Evolutionary conservation across 2,329 filamentous ascomycete species (phyloP).

Genomic region (Albifimbria verrucaria): DNA sequence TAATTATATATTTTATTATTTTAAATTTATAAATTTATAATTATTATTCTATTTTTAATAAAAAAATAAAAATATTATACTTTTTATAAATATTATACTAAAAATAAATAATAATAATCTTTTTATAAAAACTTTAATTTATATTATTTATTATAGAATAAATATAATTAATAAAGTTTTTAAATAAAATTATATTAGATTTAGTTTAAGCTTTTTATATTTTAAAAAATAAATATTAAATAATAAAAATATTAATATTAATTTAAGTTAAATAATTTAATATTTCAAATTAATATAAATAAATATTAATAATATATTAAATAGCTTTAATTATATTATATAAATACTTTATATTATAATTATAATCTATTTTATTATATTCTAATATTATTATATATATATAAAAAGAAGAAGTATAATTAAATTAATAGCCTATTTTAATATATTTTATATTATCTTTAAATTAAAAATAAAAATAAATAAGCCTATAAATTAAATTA

Average conservation of each 20-base stretch:
- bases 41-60: not conserved
- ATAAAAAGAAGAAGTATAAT: not conserved
- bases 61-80: not conserved
- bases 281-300: not conserved
- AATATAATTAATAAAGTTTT: not conserved
- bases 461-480: not conserved
- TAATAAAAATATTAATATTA: not conserved
- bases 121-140: not conserved
- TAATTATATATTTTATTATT: not conserved
- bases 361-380: not conserved
- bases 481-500: not conserved
- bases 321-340: not conserved
- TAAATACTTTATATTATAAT: not conserved
- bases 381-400: not conserved
- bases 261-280: not conserved
- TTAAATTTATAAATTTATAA: not conserved
- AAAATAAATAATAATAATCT: constrained; percentile 1
- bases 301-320: not conserved
- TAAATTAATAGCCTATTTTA: not conserved
- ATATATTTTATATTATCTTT: not conserved
- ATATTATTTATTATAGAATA: not conserved
- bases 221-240: not conserved
- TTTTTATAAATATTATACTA: not conserved
- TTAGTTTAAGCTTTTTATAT: not conserved
- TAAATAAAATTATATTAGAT: not conserved